These are phyloP conservation scores for Ampelomyces quisqualis DNA, from an alignment of 2,329 filamentous ascomycete species.

Conservation along the genomic window DNA sequence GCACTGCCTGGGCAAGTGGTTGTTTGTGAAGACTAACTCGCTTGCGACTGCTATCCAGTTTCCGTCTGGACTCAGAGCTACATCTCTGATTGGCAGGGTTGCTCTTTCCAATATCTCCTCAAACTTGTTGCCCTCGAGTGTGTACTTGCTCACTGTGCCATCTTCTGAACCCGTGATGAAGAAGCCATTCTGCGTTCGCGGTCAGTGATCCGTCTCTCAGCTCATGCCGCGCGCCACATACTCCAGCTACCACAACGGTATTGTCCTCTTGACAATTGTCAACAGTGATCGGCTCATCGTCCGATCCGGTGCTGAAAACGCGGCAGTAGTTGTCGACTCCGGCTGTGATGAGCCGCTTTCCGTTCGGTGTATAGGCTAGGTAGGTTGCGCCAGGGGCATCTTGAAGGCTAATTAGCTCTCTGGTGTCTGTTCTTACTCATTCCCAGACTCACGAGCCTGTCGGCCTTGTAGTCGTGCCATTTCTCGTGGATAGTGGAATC, in stretches of 20 bases:
- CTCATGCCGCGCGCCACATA: conserved; percentile 36
- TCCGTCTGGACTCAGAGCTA: conserved; percentile 76
- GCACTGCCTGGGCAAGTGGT: conserved; percentile 9
- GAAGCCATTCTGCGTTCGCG: conserved; percentile 62
- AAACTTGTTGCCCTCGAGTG: conserved; percentile 70
- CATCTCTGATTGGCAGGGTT: conserved; percentile 81
- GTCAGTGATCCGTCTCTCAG: conserved; percentile 16
- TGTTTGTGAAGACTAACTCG: conserved; percentile 59
- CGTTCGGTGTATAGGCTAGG: conserved; percentile 86
- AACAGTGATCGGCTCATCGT: conserved; percentile 88
- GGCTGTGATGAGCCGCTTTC: conserved; percentile 81
- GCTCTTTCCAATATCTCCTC: conserved; percentile 81
- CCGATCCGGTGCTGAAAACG: conserved; percentile 85
- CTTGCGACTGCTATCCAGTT: conserved; percentile 95
- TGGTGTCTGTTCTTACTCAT: not conserved
- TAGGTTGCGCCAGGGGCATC: conserved; percentile 85
- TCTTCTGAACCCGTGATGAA: conserved; percentile 92
- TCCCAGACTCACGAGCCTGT: conserved; percentile 34
- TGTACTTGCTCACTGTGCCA: conserved; percentile 92
- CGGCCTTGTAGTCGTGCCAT: conserved; percentile 28
- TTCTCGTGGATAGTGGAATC: not conserved
- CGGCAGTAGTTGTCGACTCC: conserved; percentile 93
- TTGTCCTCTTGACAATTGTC: conserved; percentile 90
- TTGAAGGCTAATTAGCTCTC: conserved; percentile 33
- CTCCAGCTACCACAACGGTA: conserved; percentile 70